phyloP scores from a whole-genome alignment of 2,329 filamentous ascomycete species.

The Pseudogymnoascus sp. region DNA sequence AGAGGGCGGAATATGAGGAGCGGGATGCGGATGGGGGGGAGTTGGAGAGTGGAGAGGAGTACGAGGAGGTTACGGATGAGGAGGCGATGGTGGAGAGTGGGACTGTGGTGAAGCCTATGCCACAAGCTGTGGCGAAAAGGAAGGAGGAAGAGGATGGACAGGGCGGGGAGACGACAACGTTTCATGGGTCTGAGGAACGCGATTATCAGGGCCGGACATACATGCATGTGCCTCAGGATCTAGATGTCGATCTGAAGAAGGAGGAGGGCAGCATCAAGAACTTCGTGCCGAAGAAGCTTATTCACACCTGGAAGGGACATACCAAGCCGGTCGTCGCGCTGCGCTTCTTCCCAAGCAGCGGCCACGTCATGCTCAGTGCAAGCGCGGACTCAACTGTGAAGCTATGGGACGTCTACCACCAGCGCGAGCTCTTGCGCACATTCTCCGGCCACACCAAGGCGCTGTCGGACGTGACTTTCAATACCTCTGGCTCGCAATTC shows the following conservation, averaged over 20 bases:
- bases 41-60: slow-evolving; percentile 71
- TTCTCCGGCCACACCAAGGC: slow-evolving; percentile 87
- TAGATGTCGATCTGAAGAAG: slow-evolving; percentile 78
- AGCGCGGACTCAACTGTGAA: slow-evolving; percentile 86
- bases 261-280: slow-evolving; percentile 75
- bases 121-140: slow-evolving; percentile 44
- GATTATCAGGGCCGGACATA: slow-evolving; percentile 96
- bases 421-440: slow-evolving; percentile 79
- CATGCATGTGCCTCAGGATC: slow-evolving; percentile 91
- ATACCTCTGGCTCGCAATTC: slow-evolving; percentile 73
- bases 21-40: slow-evolving; percentile 66
- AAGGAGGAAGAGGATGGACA: slow-evolving; percentile 45
- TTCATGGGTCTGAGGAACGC: slow-evolving; percentile 73
- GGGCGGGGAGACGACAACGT: slow-evolving; percentile 73
- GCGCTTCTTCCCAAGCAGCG: slow-evolving; percentile 80
- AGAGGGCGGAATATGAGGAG: slow-evolving; percentile 62
- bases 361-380: slow-evolving; percentile 83
- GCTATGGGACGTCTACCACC: slow-evolving; percentile 90
- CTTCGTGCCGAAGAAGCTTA: slow-evolving; percentile 87
- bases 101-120: slow-evolving; percentile 49
- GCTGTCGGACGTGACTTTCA: slow-evolving; percentile 84
- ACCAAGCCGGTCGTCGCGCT: slow-evolving; percentile 79
- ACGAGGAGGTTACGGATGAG: slow-evolving; percentile 69
- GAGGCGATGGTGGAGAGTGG: slow-evolving; percentile 59
- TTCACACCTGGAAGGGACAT: slow-evolving; percentile 83